phyloP scores from a whole-genome alignment of 2,329 filamentous ascomycete genomes.

The Sporothrix curviconia region DNA sequence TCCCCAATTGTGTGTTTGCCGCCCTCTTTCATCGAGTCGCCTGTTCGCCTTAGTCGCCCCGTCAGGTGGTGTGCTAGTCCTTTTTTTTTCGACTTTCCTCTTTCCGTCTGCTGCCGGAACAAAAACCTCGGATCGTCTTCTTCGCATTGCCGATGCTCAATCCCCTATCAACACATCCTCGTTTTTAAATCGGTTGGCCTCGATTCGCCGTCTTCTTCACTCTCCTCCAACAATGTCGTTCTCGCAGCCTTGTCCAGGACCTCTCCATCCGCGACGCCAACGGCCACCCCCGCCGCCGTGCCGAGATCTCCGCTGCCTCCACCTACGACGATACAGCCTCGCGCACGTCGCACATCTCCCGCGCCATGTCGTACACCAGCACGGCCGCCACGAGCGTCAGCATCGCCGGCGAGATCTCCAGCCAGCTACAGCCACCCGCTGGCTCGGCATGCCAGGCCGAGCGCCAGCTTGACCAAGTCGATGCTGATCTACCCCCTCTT shows the following conservation, averaged over 20 bases:
- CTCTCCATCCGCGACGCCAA: slow-evolving; percentile 52
- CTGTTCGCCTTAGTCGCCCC: neutral
- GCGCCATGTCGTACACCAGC: slow-evolving; percentile 60
- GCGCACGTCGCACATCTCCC: slow-evolving; percentile 54
- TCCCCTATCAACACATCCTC: too few species aligned
- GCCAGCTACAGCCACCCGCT: slow-evolving; percentile 77
- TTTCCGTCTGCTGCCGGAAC: neutral
- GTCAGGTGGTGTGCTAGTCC: neutral
- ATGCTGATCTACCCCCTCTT: slow-evolving; percentile 99
- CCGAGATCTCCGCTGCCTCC: slow-evolving; percentile 41
- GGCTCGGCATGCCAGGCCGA: slow-evolving; percentile 78
- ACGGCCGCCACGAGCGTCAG: slow-evolving; percentile 62
- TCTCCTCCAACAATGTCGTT: slow-evolving; percentile 50
- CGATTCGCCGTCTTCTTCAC: neutral
- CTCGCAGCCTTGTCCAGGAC: slow-evolving; percentile 60
- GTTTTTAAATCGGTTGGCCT: too few species aligned
- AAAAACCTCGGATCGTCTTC: neutral
- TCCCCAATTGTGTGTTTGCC: neutral
- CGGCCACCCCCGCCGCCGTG: slow-evolving; percentile 40
- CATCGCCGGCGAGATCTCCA: slow-evolving; percentile 69
- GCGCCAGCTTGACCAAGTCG: slow-evolving; percentile 80
- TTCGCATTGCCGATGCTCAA: too few species aligned
- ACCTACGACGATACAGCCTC: slow-evolving; percentile 55
- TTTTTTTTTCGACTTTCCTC: neutral
- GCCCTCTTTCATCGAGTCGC: neutral